Evolutionary conservation across 1,284 basidiomycete species (phyloP).

Genomic region (Caloboletus inedulis): DNA sequence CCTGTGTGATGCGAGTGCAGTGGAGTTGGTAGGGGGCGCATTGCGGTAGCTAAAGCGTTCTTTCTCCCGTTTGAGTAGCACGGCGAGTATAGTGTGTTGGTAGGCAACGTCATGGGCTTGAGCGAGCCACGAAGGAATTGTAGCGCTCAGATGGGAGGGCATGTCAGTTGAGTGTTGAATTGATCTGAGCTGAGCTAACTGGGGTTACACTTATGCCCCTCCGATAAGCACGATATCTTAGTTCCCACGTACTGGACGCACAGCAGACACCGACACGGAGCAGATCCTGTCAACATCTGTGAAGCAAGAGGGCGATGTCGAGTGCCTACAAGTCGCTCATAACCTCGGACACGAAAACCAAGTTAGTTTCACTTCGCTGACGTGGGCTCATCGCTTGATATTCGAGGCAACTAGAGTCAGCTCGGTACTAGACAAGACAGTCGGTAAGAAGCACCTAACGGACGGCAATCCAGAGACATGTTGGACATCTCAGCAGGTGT

Average conservation of each 20-base stretch:
- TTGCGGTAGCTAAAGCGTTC: constrained; percentile 23
- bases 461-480: constrained; percentile 76
- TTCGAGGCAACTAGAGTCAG: constrained; percentile 56
- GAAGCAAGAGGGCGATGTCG: constrained; percentile 16
- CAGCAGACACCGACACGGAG: neutral
- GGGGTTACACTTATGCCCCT: neutral
- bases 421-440: constrained; percentile 77
- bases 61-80: constrained; percentile 26
- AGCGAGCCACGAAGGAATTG: constrained; percentile 21
- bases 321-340: constrained; percentile 20
- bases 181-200: neutral
- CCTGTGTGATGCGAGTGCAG: constrained; percentile 7
- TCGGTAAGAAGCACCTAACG: constrained; percentile 66
- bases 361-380: constrained; percentile 34
- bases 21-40: neutral
- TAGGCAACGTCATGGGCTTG: constrained; percentile 13
- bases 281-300: constrained; percentile 9
- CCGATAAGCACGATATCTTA: neutral
- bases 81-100: constrained; percentile 14
- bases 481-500: constrained; percentile 78
- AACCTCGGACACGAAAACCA: constrained; percentile 45
- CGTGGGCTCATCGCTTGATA: constrained; percentile 2
- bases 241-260: constrained; percentile 20
- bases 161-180: constrained; percentile 7
- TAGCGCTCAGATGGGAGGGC: constrained; percentile 5